Evolutionary conservation across 192 early-diverging fungal species (phyloP).

Genomic region (Bifiguratus adelaidae): DNA sequence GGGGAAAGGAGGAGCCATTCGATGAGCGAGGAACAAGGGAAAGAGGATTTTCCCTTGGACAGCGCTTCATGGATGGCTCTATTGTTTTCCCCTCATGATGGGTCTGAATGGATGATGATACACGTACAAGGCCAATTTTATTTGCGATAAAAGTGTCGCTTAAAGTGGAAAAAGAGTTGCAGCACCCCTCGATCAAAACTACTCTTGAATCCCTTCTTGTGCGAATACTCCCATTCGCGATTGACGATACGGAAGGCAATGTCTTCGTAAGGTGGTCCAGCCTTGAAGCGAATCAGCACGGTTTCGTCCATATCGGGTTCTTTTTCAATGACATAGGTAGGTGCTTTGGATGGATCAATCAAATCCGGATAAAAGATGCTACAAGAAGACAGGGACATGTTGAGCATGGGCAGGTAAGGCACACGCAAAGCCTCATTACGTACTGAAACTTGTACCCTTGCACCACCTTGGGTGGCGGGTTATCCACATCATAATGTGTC

Average conservation of each 20-base stretch:
- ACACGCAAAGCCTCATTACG: background rate
- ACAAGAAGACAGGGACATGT: conserved; percentile 29
- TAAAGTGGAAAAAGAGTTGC: conserved; percentile 77
- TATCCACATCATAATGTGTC: conserved; percentile 94
- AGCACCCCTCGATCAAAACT: conserved; percentile 74
- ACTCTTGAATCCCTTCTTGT: conserved; percentile 76
- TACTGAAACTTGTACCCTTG: conserved; percentile 79
- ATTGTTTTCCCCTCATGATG: too few relatives aligned
- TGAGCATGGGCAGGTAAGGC: background rate
- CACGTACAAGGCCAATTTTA: too few relatives aligned
- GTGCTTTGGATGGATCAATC: conserved; percentile 84
- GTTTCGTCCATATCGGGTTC: conserved; percentile 72
- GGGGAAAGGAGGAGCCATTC: too few relatives aligned
- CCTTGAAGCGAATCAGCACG: conserved; percentile 76
- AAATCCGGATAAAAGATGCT: conserved; percentile 99
- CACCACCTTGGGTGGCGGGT: conserved; percentile 95
- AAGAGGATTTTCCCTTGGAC: too few relatives aligned
- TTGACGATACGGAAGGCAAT: conserved; percentile 95
- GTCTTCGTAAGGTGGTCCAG: conserved; percentile 97
- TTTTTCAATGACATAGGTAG: conserved; percentile 76
- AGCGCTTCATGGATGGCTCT: too few relatives aligned
- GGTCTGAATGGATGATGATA: too few relatives aligned
- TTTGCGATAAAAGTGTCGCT: conserved; percentile 68
- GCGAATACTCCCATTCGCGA: conserved; percentile 90
- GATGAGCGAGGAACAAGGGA: too few relatives aligned